phyloP scores from a whole-genome alignment of 1,284 basidiomycete species.

The Pyrrhoderma noxium region DNA sequence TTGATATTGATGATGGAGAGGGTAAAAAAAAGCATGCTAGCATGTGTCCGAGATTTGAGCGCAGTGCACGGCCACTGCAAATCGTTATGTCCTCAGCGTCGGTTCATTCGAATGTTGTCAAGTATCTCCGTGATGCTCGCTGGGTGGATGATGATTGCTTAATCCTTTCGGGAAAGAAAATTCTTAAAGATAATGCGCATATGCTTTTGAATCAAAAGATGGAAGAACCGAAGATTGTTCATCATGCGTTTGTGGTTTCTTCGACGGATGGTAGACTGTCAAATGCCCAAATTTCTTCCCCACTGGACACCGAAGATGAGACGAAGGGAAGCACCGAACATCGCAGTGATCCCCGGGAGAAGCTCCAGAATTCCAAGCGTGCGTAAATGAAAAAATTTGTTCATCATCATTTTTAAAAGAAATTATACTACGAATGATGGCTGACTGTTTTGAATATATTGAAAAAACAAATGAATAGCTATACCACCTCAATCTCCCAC shows the following conservation, averaged over 20 bases:
- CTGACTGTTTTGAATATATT: no score
- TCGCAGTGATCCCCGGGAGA: neutral
- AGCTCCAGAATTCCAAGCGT: neutral
- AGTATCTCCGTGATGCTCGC: conserved; percentile 10
- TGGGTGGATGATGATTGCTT: conserved; percentile 11
- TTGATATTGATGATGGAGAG: conserved; percentile 6
- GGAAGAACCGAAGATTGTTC: conserved; percentile 34
- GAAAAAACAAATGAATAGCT: neutral
- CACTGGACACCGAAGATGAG: conserved; percentile 5
- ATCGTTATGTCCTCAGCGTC: conserved; percentile 18
- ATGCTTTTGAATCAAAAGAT: conserved; percentile 24
- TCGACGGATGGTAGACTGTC: conserved; percentile 36
- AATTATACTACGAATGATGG: no score
- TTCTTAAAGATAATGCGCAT: conserved; percentile 20
- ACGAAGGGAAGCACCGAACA: conserved; percentile 1
- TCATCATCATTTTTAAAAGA: no score
- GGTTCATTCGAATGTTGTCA: conserved; percentile 10
- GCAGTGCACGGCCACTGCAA: conserved; percentile 4
- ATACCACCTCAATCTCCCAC: conserved; percentile 40
- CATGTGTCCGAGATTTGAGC: neutral
- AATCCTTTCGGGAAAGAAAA: conserved; percentile 13
- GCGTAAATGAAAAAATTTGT: neutral
- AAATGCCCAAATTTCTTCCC: conserved; percentile 35
- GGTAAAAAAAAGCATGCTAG: neutral
- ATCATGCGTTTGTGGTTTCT: conserved; percentile 57